These are phyloP conservation scores for Mucor plumbeus DNA, from an alignment of 371 early-diverging fungal species.

Conservation along the genomic window DNA sequence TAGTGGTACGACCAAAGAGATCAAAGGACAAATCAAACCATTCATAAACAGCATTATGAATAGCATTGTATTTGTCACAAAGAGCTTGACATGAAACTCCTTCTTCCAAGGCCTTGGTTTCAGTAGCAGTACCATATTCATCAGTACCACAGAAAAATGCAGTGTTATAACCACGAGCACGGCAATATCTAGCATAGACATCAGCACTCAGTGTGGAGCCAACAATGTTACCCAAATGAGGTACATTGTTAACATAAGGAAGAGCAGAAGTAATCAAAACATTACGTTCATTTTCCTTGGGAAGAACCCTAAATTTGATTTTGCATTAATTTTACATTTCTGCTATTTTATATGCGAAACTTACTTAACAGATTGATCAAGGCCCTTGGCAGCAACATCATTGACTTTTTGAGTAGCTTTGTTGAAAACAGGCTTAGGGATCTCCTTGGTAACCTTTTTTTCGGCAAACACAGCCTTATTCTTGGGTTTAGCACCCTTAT, in stretches of 20 bases:
- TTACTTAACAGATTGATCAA: slow-evolving; percentile 33
- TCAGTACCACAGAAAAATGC: slow-evolving; percentile 99
- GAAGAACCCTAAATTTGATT: slow-evolving; percentile 55
- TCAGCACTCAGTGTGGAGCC: slow-evolving; percentile 99
- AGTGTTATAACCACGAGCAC: slow-evolving; percentile 90
- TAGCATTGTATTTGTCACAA: slow-evolving; percentile 95
- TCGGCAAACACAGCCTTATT: slow-evolving; percentile 36
- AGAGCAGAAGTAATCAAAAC: slow-evolving; percentile 98
- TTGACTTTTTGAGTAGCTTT: slow-evolving; percentile 48
- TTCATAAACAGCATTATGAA: slow-evolving; percentile 93
- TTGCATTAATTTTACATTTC: not conserved
- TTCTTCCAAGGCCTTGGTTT: slow-evolving; percentile 98
- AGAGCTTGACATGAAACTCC: slow-evolving; percentile 90
- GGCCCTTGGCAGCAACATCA: slow-evolving; percentile 14
- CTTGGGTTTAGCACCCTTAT: slow-evolving; percentile 41
- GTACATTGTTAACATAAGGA: slow-evolving; percentile 99
- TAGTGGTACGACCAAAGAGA: slow-evolving; percentile 97
- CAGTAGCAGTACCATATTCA: slow-evolving; percentile 99
- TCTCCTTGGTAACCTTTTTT: slow-evolving; percentile 32
- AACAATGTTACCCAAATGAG: slow-evolving; percentile 99
- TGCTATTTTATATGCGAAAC: not conserved
- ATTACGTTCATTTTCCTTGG: slow-evolving; percentile 77
- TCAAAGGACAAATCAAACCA: slow-evolving; percentile 98
- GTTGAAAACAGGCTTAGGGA: slow-evolving; percentile 34
- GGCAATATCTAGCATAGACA: slow-evolving; percentile 94